Evolutionary conservation across 176 grass and related monocot genomes (phyloP).

Genomic region (Coix lacrymajobi): DNA sequence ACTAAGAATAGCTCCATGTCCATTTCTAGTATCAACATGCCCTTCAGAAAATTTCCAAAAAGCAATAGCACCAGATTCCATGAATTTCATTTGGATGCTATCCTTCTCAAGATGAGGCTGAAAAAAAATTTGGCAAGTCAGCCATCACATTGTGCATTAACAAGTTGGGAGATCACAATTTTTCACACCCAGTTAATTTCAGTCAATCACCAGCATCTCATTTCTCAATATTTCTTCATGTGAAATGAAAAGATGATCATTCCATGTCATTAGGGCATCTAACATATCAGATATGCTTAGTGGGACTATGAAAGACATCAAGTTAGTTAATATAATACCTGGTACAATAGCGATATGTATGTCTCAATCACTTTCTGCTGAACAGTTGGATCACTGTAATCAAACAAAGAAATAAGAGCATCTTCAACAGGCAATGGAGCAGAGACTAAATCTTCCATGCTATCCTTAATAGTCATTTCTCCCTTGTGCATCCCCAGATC

Average conservation of each 20-base stretch:
- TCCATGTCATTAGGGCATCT: background rate
- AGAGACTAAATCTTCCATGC: constrained; percentile 77
- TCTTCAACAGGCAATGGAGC: constrained; percentile 88
- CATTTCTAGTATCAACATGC: constrained; percentile 35
- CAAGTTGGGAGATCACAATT: constrained; percentile 9
- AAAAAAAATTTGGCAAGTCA: constrained; percentile 33
- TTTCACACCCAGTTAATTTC: background rate
- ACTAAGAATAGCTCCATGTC: constrained; percentile 22
- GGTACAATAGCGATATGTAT: constrained; percentile 86
- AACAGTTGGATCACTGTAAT: constrained; percentile 71
- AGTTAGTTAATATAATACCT: constrained; percentile 42
- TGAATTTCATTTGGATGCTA: constrained; percentile 68
- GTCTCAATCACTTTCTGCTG: constrained; percentile 82
- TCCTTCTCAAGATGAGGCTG: constrained; percentile 87
- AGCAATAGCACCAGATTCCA: constrained; percentile 55
- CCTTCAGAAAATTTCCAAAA: constrained; percentile 76
- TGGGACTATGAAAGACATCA: background rate
- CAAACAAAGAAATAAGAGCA: constrained; percentile 89
- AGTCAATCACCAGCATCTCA: background rate
- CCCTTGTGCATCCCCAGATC: constrained; percentile 73
- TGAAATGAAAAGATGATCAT: background rate
- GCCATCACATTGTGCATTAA: constrained; percentile 4
- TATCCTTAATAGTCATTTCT: constrained; percentile 60
- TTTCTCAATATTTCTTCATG: background rate
- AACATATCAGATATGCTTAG: background rate